These are phyloP conservation scores for Salvia hispanica DNA, from an alignment of 257 asterid genomes.

Conservation along the genomic window DNA sequence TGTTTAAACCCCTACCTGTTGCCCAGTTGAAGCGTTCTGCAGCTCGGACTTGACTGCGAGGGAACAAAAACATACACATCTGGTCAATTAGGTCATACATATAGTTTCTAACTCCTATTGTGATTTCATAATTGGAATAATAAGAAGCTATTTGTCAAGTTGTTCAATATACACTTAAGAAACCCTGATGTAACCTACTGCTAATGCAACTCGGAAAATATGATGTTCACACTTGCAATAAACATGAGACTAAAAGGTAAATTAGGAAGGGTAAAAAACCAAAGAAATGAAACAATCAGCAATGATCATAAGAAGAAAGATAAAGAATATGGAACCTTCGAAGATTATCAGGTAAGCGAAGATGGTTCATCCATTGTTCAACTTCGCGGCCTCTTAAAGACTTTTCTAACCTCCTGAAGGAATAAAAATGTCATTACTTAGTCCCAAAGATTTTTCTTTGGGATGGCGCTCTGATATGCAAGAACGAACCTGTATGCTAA, in stretches of 20 bases:
- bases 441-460: too few species aligned
- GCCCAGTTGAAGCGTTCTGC: constrained; percentile 92
- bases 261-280: too few species aligned
- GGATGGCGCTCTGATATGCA: too few species aligned
- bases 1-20: constrained; percentile 87
- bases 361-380: constrained; percentile 97
- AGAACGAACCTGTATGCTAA: constrained; percentile 71
- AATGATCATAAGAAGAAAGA: constrained; percentile 1
- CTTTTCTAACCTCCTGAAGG: constrained; percentile 78
- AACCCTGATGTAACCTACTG: too few species aligned
- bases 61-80: neutral
- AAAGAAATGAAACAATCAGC: neutral
- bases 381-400: constrained; percentile 87
- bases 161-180: too few species aligned
- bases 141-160: too few species aligned
- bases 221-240: too few species aligned
- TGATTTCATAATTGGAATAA: too few species aligned
- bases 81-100: neutral
- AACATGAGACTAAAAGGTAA: too few species aligned
- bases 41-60: constrained; percentile 69
- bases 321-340: constrained; percentile 50
- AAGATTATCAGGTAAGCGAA: constrained; percentile 73
- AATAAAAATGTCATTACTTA: neutral
- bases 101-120: neutral
- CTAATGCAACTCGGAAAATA: too few species aligned